These are phyloP conservation scores for Gleditsia sinensis DNA, from an alignment of 306 rosid genomes.

Conservation along the genomic window DNA sequence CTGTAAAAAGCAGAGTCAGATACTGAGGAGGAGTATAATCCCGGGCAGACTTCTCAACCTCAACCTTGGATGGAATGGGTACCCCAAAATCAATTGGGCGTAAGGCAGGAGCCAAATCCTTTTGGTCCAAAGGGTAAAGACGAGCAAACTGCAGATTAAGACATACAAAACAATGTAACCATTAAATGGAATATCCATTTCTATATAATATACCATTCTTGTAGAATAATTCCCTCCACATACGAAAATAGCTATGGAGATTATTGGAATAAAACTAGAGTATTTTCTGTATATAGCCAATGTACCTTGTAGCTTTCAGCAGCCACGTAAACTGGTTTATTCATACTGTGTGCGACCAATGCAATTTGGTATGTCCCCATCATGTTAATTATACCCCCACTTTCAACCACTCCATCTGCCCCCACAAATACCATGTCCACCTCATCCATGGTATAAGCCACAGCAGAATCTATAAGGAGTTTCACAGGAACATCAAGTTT, in stretches of 20 bases:
- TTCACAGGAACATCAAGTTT: conserved; percentile 91
- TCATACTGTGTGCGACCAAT: conserved; percentile 84
- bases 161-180: conserved; percentile 12
- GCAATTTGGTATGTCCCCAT: conserved; percentile 98
- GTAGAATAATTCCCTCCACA: conserved; percentile 13
- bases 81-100: conserved; percentile 89
- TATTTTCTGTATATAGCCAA: not conserved
- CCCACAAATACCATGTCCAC: conserved; percentile 96
- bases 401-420: conserved; percentile 97
- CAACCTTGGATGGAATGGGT: conserved; percentile 92
- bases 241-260: conserved; percentile 2
- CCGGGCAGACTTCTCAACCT: conserved; percentile 92
- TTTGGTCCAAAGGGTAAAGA: conserved; percentile 91
- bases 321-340: conserved; percentile 89
- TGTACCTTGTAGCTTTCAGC: conserved; percentile 98
- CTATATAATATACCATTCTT: not conserved
- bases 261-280: conserved; percentile 6
- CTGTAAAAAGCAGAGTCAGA: conserved; percentile 88
- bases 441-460: conserved; percentile 94
- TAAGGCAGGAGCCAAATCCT: conserved; percentile 91
- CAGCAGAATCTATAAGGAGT: conserved; percentile 95
- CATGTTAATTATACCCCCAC: conserved; percentile 97
- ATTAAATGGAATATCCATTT: conserved; percentile 18
- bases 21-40: conserved; percentile 97
- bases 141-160: conserved; percentile 82